A percentile compares a stretch with the other conserved stretches of the same genome.
Evolutionary conservation across 2,329 filamentous ascomycete species (phyloP).

Genomic region (Exophiala dermatitidis): DNA sequence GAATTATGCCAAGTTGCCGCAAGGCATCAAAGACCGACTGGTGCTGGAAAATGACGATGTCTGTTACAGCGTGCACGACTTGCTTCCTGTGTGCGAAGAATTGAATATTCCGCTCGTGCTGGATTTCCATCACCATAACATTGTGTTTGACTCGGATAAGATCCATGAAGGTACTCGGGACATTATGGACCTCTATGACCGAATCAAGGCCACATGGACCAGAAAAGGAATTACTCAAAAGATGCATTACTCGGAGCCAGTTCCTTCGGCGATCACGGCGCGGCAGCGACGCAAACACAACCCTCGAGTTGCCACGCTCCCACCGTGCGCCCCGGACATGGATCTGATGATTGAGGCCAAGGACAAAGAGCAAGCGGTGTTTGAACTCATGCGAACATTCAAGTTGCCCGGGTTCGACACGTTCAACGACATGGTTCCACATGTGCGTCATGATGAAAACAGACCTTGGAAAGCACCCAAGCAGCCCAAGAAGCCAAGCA

Average conservation of each 20-base stretch:
- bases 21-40: conserved; percentile 67
- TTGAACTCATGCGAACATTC: conserved; percentile 84
- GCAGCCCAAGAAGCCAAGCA: conserved; percentile 35
- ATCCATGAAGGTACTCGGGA: conserved; percentile 79
- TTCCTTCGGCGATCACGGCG: conserved; percentile 65
- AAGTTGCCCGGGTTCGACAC: conserved; percentile 71
- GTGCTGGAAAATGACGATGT: conserved; percentile 96
- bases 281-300: conserved; percentile 79
- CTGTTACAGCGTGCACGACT: conserved; percentile 82
- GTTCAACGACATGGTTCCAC: conserved; percentile 70
- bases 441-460: conserved; percentile 70
- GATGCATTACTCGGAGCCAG: conserved; percentile 92
- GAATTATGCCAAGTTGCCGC: conserved; percentile 62
- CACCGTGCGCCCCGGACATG: conserved; percentile 74
- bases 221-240: conserved; percentile 82
- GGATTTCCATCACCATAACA: conserved; percentile 94
- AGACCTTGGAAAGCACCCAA: conserved; percentile 46
- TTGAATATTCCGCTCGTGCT: conserved; percentile 88
- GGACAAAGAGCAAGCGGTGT: conserved; percentile 94
- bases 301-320: conserved; percentile 67
- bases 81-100: conserved; percentile 84
- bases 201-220: conserved; percentile 77
- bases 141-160: conserved; percentile 66
- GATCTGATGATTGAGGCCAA: conserved; percentile 99
- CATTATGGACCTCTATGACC: conserved; percentile 65